A percentile compares a stretch with the other conserved stretches of the same genome.
These are phyloP conservation scores for Cetradonia linearis DNA, from an alignment of 495 filamentous ascomycete species.

Conservation along the genomic window DNA sequence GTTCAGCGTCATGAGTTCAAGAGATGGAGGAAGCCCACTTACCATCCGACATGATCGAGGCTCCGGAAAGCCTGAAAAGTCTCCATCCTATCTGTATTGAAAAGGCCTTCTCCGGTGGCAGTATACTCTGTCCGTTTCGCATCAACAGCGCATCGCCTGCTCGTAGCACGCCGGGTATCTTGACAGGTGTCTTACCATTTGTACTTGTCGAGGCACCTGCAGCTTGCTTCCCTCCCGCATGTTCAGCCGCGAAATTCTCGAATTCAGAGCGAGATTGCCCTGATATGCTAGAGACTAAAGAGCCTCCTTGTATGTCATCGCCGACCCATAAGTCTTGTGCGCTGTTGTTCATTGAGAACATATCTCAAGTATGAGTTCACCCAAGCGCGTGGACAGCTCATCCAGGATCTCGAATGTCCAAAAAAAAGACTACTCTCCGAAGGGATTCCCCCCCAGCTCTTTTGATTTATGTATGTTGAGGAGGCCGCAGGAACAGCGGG, in stretches of 20 bases:
- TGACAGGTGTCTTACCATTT: constrained; percentile 13
- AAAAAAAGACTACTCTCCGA: neutral
- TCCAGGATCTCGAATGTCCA: neutral
- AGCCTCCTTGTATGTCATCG: constrained; percentile 16
- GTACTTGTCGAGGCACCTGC: neutral
- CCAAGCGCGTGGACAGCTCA: neutral
- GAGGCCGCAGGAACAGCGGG: neutral
- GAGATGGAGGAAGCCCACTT: constrained; percentile 9
- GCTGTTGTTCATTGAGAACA: constrained; percentile 11
- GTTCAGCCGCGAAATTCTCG: constrained; percentile 16
- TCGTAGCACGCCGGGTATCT: constrained; percentile 21
- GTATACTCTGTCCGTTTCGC: constrained; percentile 17
- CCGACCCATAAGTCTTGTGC: constrained; percentile 18
- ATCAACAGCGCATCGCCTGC: constrained; percentile 8
- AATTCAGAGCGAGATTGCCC: constrained; percentile 13
- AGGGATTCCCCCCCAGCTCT: neutral
- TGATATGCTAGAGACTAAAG: constrained; percentile 9
- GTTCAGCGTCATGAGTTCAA: constrained; percentile 32
- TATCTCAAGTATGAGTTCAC: neutral
- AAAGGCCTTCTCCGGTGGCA: constrained; percentile 64
- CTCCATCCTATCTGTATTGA: constrained; percentile 90
- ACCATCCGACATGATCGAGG: constrained; percentile 93
- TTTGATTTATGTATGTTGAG: neutral
- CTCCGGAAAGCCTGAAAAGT: constrained; percentile 87
- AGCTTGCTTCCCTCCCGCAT: constrained; percentile 7